phyloP scores from a whole-genome alignment of 2,329 filamentous ascomycete genomes.

The Fusarium oxysporum region DNA sequence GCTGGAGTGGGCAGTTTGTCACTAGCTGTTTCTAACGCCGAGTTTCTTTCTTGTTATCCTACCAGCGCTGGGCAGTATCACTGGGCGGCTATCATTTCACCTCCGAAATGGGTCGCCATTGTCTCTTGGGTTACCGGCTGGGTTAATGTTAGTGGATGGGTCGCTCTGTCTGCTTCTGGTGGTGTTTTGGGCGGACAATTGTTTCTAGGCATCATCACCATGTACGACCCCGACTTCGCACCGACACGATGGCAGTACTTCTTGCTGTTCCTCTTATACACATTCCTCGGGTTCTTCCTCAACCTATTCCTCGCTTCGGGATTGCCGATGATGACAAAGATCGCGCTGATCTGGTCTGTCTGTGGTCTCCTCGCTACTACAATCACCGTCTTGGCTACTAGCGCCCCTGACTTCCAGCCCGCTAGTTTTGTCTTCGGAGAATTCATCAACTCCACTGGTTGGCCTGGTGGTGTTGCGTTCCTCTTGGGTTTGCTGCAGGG shows the following conservation, averaged over 20 bases:
- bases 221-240: background rate
- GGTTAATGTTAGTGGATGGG: background rate
- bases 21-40: background rate
- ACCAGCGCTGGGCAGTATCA: background rate
- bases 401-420: background rate
- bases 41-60: background rate
- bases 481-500: background rate
- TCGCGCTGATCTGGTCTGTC: background rate
- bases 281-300: accelerated
- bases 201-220: background rate
- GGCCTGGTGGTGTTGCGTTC: background rate
- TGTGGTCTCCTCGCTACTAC: background rate
- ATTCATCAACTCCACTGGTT: background rate
- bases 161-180: background rate
- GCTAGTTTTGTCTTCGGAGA: background rate
- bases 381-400: background rate
- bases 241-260: background rate
- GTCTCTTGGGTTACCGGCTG: background rate
- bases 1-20: background rate
- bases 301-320: background rate
- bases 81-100: background rate
- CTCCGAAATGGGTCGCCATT: background rate
- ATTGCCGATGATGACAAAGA: background rate
- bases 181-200: background rate
- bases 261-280: background rate